Percentiles rank a stretch among this genome's conserved stretches.
Evolutionary conservation across 139 green algal species (phyloP).

Genomic region (Tetradesmus obliquus): DNA sequence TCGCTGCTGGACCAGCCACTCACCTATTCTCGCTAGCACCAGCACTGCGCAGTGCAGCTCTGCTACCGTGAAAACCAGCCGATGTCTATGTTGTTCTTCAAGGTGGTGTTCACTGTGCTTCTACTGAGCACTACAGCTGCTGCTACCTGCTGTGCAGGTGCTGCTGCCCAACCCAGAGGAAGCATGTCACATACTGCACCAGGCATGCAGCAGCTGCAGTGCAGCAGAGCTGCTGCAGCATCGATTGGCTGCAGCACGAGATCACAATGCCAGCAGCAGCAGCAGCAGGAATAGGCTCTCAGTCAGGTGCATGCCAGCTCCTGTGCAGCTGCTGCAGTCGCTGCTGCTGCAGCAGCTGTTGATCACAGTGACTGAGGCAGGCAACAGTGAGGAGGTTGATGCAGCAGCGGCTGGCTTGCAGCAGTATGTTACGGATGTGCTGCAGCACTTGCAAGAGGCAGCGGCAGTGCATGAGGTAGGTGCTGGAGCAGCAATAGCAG

Average conservation of each 20-base stretch:
- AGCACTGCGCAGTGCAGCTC: background rate
- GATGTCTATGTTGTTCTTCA: background rate
- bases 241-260: background rate
- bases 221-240: background rate
- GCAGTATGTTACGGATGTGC: background rate
- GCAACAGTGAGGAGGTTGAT: background rate
- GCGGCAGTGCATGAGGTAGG: background rate
- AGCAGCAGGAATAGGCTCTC: background rate
- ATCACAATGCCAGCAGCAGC: background rate
- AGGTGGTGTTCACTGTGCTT: background rate
- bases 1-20: background rate
- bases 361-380: background rate
- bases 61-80: background rate
- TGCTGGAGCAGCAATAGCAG: background rate
- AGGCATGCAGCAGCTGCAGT: background rate
- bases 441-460: constrained; percentile 15
- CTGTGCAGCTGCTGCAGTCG: background rate
- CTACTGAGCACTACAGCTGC: background rate
- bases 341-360: background rate
- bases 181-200: background rate
- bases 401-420: background rate
- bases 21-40: background rate
- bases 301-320: background rate
- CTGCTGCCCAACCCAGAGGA: constrained; percentile 4
- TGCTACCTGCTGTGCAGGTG: background rate